Percentiles rank a stretch among this genome's conserved stretches.
Evolutionary conservation across 139 green algal genomes (phyloP).

Genomic region (Picochlorum sp.): DNA sequence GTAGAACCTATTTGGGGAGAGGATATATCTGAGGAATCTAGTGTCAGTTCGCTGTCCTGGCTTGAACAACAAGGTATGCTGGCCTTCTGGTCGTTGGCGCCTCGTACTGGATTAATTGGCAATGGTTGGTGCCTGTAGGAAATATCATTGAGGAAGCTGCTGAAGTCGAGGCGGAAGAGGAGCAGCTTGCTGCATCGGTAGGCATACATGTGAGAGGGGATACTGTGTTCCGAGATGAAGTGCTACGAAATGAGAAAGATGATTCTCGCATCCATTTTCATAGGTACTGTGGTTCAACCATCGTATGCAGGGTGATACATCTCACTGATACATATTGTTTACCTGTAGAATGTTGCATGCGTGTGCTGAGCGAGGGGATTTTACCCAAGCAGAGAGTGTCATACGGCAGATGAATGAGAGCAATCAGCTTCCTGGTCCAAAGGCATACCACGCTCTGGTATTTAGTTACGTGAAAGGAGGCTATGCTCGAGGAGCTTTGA

Average conservation of each 20-base stretch:
- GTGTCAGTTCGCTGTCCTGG: neutral
- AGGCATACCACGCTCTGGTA: slow-evolving; percentile 11
- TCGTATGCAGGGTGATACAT: neutral
- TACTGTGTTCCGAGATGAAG: neutral
- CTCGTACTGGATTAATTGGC: neutral
- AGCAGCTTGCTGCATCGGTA: slow-evolving; percentile 7
- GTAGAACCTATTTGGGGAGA: too few relatives aligned
- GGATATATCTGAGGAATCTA: neutral
- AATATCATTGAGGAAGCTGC: neutral
- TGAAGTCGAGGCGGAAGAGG: slow-evolving; percentile 2
- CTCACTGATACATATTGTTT: neutral
- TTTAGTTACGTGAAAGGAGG: slow-evolving; percentile 8
- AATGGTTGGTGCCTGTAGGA: neutral
- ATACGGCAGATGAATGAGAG: slow-evolving; percentile 6
- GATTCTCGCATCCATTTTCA: slow-evolving; percentile 2
- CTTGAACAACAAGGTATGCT: slow-evolving; percentile 1
- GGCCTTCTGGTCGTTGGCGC: neutral
- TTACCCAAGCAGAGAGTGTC: slow-evolving; percentile 1
- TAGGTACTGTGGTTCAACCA: neutral
- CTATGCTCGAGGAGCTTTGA: slow-evolving; percentile 5
- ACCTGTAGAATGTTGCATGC: slow-evolving; percentile 1
- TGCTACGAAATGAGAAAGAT: slow-evolving; percentile 5
- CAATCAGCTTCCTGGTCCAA: slow-evolving; percentile 3
- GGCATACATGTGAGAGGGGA: slow-evolving; percentile 1
- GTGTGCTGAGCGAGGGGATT: slow-evolving; percentile 2